Percentiles rank a stretch among this genome's conserved stretches.
Evolutionary conservation across 768 basidiomycete genomes (phyloP).

Genomic region (Lenzites betulinus): DNA sequence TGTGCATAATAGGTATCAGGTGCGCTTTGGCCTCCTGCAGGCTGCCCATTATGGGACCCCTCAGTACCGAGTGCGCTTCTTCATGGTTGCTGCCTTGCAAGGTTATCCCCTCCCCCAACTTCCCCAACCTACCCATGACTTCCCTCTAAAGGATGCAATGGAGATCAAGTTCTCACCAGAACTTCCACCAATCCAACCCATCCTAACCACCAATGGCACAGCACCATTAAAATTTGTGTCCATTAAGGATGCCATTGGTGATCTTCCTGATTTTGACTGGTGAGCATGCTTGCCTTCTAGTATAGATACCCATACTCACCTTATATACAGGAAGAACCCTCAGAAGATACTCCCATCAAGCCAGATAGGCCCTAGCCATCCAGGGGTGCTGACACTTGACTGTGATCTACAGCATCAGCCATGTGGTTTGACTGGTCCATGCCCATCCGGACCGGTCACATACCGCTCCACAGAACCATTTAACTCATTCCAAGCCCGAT

Average conservation of each 20-base stretch:
- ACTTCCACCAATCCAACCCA: conserved; percentile 41
- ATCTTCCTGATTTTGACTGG: conserved; percentile 78
- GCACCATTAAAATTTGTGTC: conserved; percentile 53
- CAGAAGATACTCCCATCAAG: conserved; percentile 33
- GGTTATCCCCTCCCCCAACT: conserved; percentile 40
- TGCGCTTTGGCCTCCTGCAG: conserved; percentile 45
- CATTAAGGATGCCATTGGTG: conserved; percentile 72
- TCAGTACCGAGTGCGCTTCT: conserved; percentile 49
- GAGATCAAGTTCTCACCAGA: conserved; percentile 52
- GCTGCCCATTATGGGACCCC: conserved; percentile 52
- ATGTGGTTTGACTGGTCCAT: conserved; percentile 36
- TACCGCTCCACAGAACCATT: conserved; percentile 39
- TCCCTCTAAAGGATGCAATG: conserved; percentile 43
- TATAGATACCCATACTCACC: background rate
- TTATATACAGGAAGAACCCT: conserved; percentile 22
- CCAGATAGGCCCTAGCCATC: too few species aligned
- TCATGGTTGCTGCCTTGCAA: conserved; percentile 46
- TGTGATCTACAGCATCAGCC: conserved; percentile 38
- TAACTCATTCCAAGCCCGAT: conserved; percentile 47
- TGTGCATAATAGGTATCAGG: conserved; percentile 41
- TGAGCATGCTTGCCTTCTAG: conserved; percentile 29
- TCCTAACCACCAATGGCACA: conserved; percentile 49
- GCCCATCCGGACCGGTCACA: conserved; percentile 4
- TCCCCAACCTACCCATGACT: conserved; percentile 47
- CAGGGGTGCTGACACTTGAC: conserved; percentile 26